phyloP scores from a whole-genome alignment of 2,329 filamentous ascomycete species.

The Sporothrix brasiliensis region DNA sequence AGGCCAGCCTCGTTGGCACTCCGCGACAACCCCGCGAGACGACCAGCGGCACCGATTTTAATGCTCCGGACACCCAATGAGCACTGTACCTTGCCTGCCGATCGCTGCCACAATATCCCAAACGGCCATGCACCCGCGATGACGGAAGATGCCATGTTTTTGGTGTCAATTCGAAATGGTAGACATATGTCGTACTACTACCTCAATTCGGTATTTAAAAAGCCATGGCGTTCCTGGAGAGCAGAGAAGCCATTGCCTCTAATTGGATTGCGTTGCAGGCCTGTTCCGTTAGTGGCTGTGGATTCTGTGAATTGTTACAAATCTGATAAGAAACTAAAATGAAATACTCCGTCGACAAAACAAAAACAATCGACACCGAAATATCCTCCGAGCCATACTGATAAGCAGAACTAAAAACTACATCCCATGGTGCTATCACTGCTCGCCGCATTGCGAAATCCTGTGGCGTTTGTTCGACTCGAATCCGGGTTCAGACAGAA shows the following conservation, averaged over 20 bases:
- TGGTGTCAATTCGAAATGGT: constrained; percentile 7
- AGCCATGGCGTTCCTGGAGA: no score
- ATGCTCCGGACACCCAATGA: background rate
- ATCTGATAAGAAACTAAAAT: background rate
- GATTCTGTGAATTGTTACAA: background rate
- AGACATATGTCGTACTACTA: background rate
- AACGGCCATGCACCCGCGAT: background rate
- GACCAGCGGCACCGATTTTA: background rate
- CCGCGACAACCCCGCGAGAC: constrained; percentile 14
- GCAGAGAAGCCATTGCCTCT: no score
- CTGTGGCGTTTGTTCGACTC: constrained; percentile 8
- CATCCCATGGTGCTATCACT: background rate
- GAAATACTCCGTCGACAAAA: background rate
- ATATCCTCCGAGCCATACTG: background rate
- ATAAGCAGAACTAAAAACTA: background rate
- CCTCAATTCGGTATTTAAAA: constrained; percentile 4
- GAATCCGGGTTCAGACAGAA: background rate
- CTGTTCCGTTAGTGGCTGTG: background rate
- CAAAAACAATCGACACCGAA: background rate
- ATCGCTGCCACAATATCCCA: background rate
- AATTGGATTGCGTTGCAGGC: no score
- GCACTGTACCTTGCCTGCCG: background rate
- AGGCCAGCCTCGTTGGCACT: background rate
- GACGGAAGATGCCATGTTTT: constrained; percentile 23
- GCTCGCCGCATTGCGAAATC: background rate